Conservation (phyloP, 495 filamentous ascomycete genomes). For the Terfezia claveryi region DNA sequence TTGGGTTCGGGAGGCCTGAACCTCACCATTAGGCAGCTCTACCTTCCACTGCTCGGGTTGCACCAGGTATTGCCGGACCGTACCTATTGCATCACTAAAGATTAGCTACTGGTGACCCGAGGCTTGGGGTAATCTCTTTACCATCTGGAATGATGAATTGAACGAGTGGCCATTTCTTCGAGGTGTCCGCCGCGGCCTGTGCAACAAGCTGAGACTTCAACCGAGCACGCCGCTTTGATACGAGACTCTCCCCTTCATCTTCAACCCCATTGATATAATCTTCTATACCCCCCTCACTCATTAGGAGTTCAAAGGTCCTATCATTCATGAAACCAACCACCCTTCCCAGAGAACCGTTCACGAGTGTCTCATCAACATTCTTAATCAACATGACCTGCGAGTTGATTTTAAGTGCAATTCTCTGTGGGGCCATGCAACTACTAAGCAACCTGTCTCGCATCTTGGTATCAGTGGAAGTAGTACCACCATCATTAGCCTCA, state of each 20-base stretch:
- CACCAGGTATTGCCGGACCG: conserved; percentile 53
- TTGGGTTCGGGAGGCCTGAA: conserved; percentile 63
- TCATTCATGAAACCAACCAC: conserved; percentile 77
- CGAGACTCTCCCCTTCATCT: neutral
- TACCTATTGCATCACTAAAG: conserved; percentile 9
- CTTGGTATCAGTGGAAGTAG: conserved; percentile 33
- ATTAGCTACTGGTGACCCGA: too few relatives aligned
- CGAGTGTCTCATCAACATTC: conserved; percentile 81
- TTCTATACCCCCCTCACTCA: conserved; percentile 22
- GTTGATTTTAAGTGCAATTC: conserved; percentile 63
- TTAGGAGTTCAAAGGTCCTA: conserved; percentile 44
- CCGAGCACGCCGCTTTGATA: neutral
- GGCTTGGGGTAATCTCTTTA: neutral
- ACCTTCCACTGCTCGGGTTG: conserved; percentile 84
- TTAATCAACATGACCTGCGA: conserved; percentile 99
- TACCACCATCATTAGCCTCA: conserved; percentile 52
- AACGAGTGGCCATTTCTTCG: conserved; percentile 53
- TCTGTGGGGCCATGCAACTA: conserved; percentile 78
- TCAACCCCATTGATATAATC: conserved; percentile 25
- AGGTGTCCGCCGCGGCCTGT: conserved; percentile 17
- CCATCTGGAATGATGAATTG: conserved; percentile 62
- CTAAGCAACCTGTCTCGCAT: conserved; percentile 55
- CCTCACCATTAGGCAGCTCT: conserved; percentile 82
- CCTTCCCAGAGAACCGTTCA: conserved; percentile 81
- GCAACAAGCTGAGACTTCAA: neutral